Conservation (phyloP, 208 protist genomes). For the Trypanosoma grayi region DNA sequence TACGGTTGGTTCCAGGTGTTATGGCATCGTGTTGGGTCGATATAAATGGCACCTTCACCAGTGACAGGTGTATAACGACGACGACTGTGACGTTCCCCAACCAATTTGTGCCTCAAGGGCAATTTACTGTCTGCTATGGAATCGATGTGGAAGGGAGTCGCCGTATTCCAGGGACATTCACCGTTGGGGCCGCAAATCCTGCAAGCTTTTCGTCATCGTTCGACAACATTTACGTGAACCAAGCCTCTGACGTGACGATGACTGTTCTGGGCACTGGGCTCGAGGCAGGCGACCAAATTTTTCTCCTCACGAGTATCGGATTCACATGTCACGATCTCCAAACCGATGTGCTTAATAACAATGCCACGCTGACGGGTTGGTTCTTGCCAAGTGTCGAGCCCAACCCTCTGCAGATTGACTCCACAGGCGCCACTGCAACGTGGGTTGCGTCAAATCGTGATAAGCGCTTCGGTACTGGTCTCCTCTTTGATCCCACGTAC, state of each 20-base stretch:
- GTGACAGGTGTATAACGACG: constrained; percentile 53
- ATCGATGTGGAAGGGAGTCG: constrained; percentile 26
- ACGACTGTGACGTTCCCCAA: constrained; percentile 65
- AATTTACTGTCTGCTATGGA: constrained; percentile 84
- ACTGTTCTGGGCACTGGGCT: constrained; percentile 66
- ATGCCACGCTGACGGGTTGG: constrained; percentile 55
- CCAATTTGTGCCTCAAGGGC: constrained; percentile 55
- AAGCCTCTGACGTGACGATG: constrained; percentile 58
- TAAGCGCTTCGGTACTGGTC: constrained; percentile 61
- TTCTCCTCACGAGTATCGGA: constrained; percentile 66
- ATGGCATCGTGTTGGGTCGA: constrained; percentile 68
- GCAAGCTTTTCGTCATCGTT: constrained; percentile 34
- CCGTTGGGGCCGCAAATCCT: constrained; percentile 65
- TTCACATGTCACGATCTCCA: constrained; percentile 85
- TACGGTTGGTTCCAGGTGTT: constrained; percentile 67
- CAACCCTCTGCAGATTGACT: constrained; percentile 40
- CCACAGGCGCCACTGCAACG: constrained; percentile 30
- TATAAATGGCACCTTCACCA: constrained; percentile 36
- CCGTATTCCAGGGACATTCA: constrained; percentile 64
- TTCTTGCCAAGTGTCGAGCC: constrained; percentile 63
- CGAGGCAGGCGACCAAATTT: constrained; percentile 42
- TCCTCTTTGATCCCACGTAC: constrained; percentile 49
- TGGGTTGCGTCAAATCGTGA: constrained; percentile 68
- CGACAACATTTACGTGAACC: constrained; percentile 69
- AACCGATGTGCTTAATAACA: constrained; percentile 43